Evolutionary conservation across 805 yeast species (phyloP).

Genomic region (Candida rishiriensis): DNA sequence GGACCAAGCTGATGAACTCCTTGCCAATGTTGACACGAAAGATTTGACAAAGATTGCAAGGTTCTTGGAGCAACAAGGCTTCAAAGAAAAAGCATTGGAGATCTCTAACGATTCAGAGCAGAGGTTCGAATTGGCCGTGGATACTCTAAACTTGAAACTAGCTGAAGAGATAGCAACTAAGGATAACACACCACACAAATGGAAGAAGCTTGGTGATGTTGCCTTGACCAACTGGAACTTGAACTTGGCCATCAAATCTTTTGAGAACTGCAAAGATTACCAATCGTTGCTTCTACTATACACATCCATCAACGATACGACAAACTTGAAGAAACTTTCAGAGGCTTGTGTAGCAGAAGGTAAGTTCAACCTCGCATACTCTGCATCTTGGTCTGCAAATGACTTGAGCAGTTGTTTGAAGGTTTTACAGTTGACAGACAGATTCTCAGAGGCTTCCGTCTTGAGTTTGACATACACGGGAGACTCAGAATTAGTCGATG

Average conservation of each 20-base stretch:
- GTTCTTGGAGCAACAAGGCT: conserved; percentile 91
- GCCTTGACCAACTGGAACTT: conserved; percentile 77
- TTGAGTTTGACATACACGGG: conserved; percentile 69
- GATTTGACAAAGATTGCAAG: conserved; percentile 79
- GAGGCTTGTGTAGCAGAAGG: conserved; percentile 65
- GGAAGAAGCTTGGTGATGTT: conserved; percentile 90
- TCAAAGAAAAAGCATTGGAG: conserved; percentile 73
- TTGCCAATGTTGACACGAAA: conserved; percentile 58
- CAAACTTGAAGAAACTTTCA: conserved; percentile 60
- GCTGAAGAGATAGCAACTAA: conserved; percentile 65
- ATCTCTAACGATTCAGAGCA: conserved; percentile 87
- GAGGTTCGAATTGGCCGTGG: conserved; percentile 82
- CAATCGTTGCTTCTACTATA: conserved; percentile 78
- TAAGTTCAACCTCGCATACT: conserved; percentile 85
- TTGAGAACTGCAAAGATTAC: conserved; percentile 71
- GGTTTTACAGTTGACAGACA: conserved; percentile 60
- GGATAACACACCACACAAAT: conserved; percentile 60
- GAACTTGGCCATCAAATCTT: conserved; percentile 74
- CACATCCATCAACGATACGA: conserved; percentile 71
- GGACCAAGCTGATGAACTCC: conserved; percentile 68
- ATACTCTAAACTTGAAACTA: conserved; percentile 62
- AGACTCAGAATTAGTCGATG: conserved; percentile 35
- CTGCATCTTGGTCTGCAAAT: conserved; percentile 84
- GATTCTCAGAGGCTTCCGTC: conserved; percentile 81
- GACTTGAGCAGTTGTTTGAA: conserved; percentile 60